Evolutionary conservation across 1,284 basidiomycete genomes (phyloP), one percentile per base, ranked within the genome.

Genomic region (Microbotryum silenes-acaulis): DNA sequence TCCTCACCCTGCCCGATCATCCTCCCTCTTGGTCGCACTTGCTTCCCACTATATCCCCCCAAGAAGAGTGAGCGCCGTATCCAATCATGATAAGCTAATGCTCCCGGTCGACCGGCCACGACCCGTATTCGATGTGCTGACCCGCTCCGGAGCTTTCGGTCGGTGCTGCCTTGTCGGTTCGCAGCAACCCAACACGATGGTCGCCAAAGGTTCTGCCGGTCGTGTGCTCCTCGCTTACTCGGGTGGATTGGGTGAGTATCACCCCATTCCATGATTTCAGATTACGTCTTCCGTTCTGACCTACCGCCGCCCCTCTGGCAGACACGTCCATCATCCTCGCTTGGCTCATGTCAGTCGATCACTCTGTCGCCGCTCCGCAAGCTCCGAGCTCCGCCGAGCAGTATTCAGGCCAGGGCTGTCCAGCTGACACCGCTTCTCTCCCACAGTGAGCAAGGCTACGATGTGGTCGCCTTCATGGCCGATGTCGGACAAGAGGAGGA

Each of bases 401-500:
- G 23, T 23, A 23, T 23, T 23, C 23, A 42, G 37, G 29, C 29
- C 37, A 14, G 16, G 12, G 37, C 37, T 42, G 37, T 42, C 37
- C 37, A 42, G 12, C 37, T 42, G 37, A 42, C 37, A 42, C 37
- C 16, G 12, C 37, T 18, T 42, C 12, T 1, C 37, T 42, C 37
- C 12, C 12, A 42, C 37, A 42, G 37, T 42, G 37, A 42, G 37
- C 37, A 42, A 42, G 37, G 37, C 60, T 97, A 97, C 79, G 90
- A 97, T 74, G 94, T 97, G 68, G 85, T 89, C 71, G 91, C 93
- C 48, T 98, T 94, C 83, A 96, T 98, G 92, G 93, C 93, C 56
- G 91, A 97, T 79, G 91, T 97, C 69, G 94, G 94, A 33, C 94
- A 97, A 77, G 92, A 97, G 78, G 94, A 98, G 88, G 93, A 99